Base-by-base conservation (phyloP, 2,329 filamentous ascomycete species). In the Nothophoma quercina region DNA sequence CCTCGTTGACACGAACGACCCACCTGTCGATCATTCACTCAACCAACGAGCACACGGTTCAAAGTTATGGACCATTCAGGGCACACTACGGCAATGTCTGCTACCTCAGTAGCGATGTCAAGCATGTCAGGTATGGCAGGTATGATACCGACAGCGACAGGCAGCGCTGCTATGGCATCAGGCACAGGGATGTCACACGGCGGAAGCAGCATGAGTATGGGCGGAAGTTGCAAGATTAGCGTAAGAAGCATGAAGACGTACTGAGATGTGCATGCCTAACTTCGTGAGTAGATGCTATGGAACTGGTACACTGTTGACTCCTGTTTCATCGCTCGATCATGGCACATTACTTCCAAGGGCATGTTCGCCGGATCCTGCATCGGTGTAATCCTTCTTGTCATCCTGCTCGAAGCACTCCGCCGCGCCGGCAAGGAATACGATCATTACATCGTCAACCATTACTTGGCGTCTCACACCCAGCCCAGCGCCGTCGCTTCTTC, bases 331-430 rank as follows among this genome's bases (percentile, higher is more conserved):
- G 76, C 88, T n/a, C 61, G 69, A 4, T 79, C 81, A 23, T 96
- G 90, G 90, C 86, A 85, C 65, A 83, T 92, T 68, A 87, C 78
- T 12, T 87, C 86, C 9, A 76, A 73, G 22, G 86, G 83, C 69
- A 88, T 88, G 82, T 95, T 96, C 68, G 90, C 88, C 41, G 90
- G 88, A 25, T 90, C 87, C 46, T 95, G 90, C 77, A 88, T 96
- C 68, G 90, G 89, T 49, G 87, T 92, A 26, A 79, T 93, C 59
- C 77, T 88, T 10, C 85, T 96, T 51, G 88, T 89, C 58, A 80
- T 93, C 51, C 63, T 76, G 3, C 86, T 95, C 61, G 90, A 96
- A 68, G 77, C 86, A 52, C 81, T 95, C 18, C 88, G 91, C 42
- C 88, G 90, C 38, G 67, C 83, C 15, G 81, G 84, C 59, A 88